Evolutionary conservation across 176 grass and related monocot species (phyloP).

Genomic region (Triticum monococcum): DNA sequence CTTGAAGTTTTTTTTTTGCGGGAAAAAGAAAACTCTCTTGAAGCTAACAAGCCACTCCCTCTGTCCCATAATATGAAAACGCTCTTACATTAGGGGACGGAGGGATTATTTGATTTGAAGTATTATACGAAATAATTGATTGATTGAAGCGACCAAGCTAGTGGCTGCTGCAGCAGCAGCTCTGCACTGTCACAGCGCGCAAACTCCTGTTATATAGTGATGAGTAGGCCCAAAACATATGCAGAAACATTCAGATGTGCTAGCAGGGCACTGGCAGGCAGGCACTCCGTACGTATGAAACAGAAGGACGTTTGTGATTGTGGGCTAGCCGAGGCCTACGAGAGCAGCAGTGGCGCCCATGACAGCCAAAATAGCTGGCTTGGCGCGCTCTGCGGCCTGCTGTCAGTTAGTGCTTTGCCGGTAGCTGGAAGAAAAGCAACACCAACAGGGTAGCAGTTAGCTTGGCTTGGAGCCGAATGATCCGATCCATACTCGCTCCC

Average conservation of each 20-base stretch:
- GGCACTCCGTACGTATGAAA: neutral
- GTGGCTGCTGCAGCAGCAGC: neutral
- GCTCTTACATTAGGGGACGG: too few species aligned
- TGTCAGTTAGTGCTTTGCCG: neutral
- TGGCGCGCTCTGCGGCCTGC: neutral
- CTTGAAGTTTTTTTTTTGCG: too few species aligned
- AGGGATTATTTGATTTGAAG: too few species aligned
- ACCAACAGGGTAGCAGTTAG: neutral
- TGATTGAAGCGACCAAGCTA: neutral
- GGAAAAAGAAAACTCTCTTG: conserved; percentile 28
- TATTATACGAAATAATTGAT: neutral
- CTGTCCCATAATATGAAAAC: too few species aligned
- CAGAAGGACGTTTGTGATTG: neutral
- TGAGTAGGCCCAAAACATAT: too few species aligned
- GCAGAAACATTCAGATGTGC: too few species aligned
- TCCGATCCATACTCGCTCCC: neutral
- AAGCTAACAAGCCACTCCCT: neutral
- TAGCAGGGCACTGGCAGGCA: too few species aligned
- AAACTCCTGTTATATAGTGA: neutral
- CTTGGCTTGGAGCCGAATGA: neutral
- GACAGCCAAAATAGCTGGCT: neutral
- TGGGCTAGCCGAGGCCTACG: neutral
- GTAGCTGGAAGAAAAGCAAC: neutral
- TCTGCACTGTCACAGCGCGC: neutral
- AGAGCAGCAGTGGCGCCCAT: neutral